Conservation (phyloP, 441 rosid genomes). For the Melianthus villosus region DNA sequence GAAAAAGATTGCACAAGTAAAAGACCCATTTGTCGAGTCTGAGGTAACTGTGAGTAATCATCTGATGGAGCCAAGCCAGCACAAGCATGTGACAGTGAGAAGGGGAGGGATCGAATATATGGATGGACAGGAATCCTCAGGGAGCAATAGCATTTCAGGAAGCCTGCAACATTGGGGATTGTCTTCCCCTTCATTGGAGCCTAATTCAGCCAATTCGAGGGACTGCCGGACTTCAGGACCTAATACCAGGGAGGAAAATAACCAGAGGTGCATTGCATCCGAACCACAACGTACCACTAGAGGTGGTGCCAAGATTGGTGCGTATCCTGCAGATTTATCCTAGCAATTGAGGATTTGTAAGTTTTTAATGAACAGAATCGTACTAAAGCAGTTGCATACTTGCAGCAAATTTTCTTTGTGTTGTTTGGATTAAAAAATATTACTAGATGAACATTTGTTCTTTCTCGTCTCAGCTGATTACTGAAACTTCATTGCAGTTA, state of each 20-base stretch:
- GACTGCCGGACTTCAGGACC: conserved; percentile 55
- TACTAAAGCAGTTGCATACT: conserved; percentile 14
- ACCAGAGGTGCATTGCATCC: conserved; percentile 12
- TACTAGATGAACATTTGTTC: no score
- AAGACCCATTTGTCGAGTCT: conserved; percentile 52
- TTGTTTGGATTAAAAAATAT: no score
- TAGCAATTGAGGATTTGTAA: conserved; percentile 6
- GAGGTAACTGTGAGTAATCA: conserved; percentile 37
- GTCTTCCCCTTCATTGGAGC: conserved; percentile 52
- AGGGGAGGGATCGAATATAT: conserved; percentile 34
- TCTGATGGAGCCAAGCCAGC: conserved; percentile 64
- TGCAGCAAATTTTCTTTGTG: conserved; percentile 8
- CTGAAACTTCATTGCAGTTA: no score
- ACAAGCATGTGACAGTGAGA: conserved; percentile 48
- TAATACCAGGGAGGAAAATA: conserved; percentile 25
- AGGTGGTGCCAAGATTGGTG: conserved; percentile 28
- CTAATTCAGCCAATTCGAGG: conserved; percentile 53
- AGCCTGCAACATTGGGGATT: conserved; percentile 26
- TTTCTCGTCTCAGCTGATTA: no score
- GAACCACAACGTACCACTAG: conserved; percentile 24
- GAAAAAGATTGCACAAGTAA: conserved; percentile 18
- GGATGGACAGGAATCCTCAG: conserved; percentile 64
- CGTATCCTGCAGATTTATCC: conserved; percentile 28
- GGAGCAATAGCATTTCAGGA: conserved; percentile 51
- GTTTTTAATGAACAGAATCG: conserved; percentile 5